Evolutionary conservation across 805 yeast species (phyloP), one percentile per base, ranked within the genome.

Genomic region (Wickerhamomyces mucosus): DNA sequence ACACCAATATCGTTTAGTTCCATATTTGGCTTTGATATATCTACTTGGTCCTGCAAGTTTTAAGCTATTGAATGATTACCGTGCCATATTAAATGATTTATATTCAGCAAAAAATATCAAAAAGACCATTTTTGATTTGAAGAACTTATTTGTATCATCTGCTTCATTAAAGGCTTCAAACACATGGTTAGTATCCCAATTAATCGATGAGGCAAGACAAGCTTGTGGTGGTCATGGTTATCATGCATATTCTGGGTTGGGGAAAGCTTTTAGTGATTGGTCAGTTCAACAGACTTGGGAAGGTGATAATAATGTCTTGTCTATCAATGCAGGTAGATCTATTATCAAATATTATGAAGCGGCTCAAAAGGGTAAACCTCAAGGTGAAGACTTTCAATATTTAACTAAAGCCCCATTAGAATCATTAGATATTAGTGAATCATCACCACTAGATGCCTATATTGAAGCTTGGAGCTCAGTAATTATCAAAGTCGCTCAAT

Each of bases 261-360:
- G 94, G 25, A 83, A 79, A 53, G 86, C 86, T 10, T 84, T 75
- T 63, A 70, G 71, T 40, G 96, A 88, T 56, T 89, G 94, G 84
- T 95, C 82, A n/a, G 96, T 88, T 25, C 96, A 88, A 61, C 86
- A 95, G 59, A 88, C 96, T 14, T 88, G 96, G 96, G 96, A 88
- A 63, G 96, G 96, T 57, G 96, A 88, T 58, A 88, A 88, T 63
- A 86, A 77, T 49, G 79, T 88, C 27, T 66, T 88, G 41, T 81
- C 86, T 3, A 74, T 84, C 57, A 78, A 85, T 33, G 73, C 85
- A 37, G 96, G 95, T 36, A 77, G 89, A 55, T 74, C 92, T 18
- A 62, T 64, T 25, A 45, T 63, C 32, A 63, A 64, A 42, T 63
- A 63, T 40, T 61, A 60, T 38, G 51, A 53, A 27, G 63, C 57